phyloP scores from a whole-genome alignment of 208 protist genomes.

The Angomonas desouzai region DNA sequence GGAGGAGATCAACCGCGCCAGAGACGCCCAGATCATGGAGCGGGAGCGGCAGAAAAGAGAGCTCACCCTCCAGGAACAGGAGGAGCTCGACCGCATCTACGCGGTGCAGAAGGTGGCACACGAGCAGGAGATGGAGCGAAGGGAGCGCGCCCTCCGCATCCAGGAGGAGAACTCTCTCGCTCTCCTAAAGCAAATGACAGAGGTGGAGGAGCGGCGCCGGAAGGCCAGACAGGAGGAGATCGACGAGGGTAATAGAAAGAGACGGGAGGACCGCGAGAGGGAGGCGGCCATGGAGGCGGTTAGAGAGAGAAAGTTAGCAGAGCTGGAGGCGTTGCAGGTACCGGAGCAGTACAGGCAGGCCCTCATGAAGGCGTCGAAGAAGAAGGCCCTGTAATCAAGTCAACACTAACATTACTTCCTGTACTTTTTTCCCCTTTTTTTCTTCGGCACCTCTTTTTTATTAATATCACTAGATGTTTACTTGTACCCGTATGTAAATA shows the following conservation, averaged over 20 bases:
- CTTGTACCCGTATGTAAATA: conserved; percentile 6
- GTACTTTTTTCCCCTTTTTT: conserved; percentile 6
- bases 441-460: conserved; percentile 16
- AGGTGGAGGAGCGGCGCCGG: conserved; percentile 85
- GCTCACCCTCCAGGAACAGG: conserved; percentile 56
- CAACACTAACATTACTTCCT: no score
- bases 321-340: conserved; percentile 69
- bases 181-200: conserved; percentile 88
- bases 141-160: conserved; percentile 46
- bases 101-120: conserved; percentile 78
- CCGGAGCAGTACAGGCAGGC: conserved; percentile 80
- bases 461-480: conserved; percentile 11
- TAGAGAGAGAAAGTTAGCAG: conserved; percentile 69
- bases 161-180: conserved; percentile 82
- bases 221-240: conserved; percentile 84
- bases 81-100: conserved; percentile 85
- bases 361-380: conserved; percentile 17
- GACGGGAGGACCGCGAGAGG: conserved; percentile 66
- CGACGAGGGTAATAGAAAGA: conserved; percentile 83
- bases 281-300: conserved; percentile 85
- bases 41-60: conserved; percentile 53
- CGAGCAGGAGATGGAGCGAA: conserved; percentile 67
- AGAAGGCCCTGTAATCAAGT: conserved; percentile 11
- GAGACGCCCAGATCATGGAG: conserved; percentile 84
- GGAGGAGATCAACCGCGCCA: conserved; percentile 63